Conservation (phyloP, 768 basidiomycete genomes). For the Panellus pusillus region DNA sequence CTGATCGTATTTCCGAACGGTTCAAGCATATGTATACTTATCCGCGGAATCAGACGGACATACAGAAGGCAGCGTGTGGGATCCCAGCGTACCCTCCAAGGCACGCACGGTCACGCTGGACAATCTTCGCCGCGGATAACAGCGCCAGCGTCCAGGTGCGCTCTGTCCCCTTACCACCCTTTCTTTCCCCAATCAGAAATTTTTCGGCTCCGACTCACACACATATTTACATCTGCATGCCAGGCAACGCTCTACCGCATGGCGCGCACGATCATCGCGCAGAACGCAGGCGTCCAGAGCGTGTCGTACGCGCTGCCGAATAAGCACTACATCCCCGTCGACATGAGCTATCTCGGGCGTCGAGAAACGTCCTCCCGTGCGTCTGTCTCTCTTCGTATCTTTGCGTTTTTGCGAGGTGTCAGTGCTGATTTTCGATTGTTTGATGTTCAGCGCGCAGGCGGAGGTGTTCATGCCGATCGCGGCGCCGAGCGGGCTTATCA, state of each 20-base stretch:
- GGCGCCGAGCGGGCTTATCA: slow-evolving; percentile 54
- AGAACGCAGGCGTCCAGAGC: slow-evolving; percentile 57
- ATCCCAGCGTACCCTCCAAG: slow-evolving; percentile 50
- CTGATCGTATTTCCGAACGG: too few relatives aligned
- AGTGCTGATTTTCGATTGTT: too few relatives aligned
- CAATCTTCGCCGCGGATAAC: slow-evolving; percentile 81
- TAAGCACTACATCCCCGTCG: slow-evolving; percentile 91
- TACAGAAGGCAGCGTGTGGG: slow-evolving; percentile 53
- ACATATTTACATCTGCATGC: too few relatives aligned
- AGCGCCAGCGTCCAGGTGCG: slow-evolving; percentile 90
- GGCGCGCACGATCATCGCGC: slow-evolving; percentile 67
- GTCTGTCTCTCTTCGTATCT: slow-evolving; percentile 6
- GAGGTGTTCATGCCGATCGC: slow-evolving; percentile 87
- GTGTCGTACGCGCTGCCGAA: slow-evolving; percentile 85
- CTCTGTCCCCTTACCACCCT: too few relatives aligned
- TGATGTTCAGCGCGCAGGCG: slow-evolving; percentile 57
- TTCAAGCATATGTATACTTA: too few relatives aligned
- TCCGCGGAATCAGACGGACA: neutral
- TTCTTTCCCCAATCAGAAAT: neutral
- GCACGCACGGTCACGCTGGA: slow-evolving; percentile 72
- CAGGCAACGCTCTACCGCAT: slow-evolving; percentile 94
- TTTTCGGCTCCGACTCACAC: neutral
- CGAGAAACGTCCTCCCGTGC: slow-evolving; percentile 70
- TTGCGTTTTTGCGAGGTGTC: neutral
- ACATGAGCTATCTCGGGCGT: slow-evolving; percentile 73